Conservation (phyloP, 345 rosid genomes). For the Ceriops zippeliana region DNA sequence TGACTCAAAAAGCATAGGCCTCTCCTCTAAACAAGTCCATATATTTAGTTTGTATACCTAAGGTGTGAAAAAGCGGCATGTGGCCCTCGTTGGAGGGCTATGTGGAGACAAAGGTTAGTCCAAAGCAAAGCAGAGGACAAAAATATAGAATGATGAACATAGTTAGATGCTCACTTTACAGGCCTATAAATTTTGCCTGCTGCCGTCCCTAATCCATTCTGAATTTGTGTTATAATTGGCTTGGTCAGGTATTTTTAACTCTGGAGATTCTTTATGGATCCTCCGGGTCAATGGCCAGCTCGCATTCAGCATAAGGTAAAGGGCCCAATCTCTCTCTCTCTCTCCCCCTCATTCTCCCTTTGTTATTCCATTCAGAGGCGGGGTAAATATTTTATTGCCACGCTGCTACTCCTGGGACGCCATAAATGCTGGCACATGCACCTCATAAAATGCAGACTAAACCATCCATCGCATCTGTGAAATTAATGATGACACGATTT, state of each 20-base stretch:
- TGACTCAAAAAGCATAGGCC: not conserved
- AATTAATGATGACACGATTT: slow-evolving; percentile 8
- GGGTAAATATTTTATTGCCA: slow-evolving; percentile 12
- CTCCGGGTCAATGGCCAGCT: slow-evolving; percentile 14
- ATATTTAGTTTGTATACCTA: not conserved
- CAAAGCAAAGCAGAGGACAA: slow-evolving; percentile 30
- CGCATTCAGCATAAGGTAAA: slow-evolving; percentile 14
- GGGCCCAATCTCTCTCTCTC: not conserved
- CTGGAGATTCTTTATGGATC: slow-evolving; percentile 5
- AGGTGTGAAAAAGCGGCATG: slow-evolving; percentile 16
- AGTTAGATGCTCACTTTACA: slow-evolving; percentile 1
- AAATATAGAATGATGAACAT: slow-evolving; percentile 13
- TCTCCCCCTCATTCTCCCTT: not conserved
- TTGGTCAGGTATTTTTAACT: slow-evolving; percentile 6
- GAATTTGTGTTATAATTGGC: slow-evolving; percentile 15
- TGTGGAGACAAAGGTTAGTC: slow-evolving; percentile 23
- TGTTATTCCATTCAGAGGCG: slow-evolving; percentile 14
- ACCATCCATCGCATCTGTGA: slow-evolving; percentile 9
- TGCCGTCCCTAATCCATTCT: slow-evolving; percentile 1
- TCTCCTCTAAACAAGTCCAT: slow-evolving; percentile 8
- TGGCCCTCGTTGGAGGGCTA: slow-evolving; percentile 33
- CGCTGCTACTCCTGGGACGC: slow-evolving; percentile 29
- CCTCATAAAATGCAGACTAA: slow-evolving; percentile 38
- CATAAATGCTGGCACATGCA: slow-evolving; percentile 43
- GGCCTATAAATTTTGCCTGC: slow-evolving; percentile 9